phyloP scores from a whole-genome alignment of 208 protist species.

The Leishmania mexicana region DNA sequence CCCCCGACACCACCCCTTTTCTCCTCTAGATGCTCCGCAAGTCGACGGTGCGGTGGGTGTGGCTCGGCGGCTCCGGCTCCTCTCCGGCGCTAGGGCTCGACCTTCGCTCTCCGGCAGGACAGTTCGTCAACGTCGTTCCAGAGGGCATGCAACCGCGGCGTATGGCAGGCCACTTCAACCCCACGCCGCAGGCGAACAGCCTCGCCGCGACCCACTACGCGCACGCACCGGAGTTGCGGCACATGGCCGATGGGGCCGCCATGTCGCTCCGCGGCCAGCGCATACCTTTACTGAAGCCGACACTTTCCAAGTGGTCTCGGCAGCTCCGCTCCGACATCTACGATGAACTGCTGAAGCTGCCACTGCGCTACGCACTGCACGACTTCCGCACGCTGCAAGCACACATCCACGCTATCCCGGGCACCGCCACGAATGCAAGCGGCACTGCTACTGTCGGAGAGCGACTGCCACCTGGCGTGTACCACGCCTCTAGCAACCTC shows the following conservation, averaged over 20 bases:
- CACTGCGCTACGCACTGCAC: conserved; percentile 80
- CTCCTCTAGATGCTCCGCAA: conserved; percentile 40
- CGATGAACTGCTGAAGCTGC: conserved; percentile 88
- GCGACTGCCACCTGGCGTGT: conserved; percentile 30
- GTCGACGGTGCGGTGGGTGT: conserved; percentile 36
- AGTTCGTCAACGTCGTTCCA: conserved; percentile 80
- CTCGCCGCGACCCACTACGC: conserved; percentile 31
- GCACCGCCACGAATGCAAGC: not conserved
- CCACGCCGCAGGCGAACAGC: conserved; percentile 38
- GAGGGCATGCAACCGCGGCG: conserved; percentile 49
- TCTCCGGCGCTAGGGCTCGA: conserved; percentile 65
- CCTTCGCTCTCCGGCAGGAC: conserved; percentile 43
- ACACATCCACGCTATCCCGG: conserved; percentile 37
- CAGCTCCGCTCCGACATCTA: conserved; percentile 78
- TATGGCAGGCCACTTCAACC: conserved; percentile 33
- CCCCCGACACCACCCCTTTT: not conserved
- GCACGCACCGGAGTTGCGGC: conserved; percentile 27
- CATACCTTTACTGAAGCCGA: conserved; percentile 28
- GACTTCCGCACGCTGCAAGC: conserved; percentile 60
- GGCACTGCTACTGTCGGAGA: not conserved
- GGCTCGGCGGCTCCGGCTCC: conserved; percentile 69
- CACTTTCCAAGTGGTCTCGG: conserved; percentile 54
- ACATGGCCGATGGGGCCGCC: conserved; percentile 21
- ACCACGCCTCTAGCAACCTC: not conserved
- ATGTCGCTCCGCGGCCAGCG: conserved; percentile 31